A percentile compares a stretch with the other conserved stretches of the same genome.
These are phyloP conservation scores for Hibiscus tridactylites DNA, from an alignment of 345 rosid species.

Conservation along the genomic window DNA sequence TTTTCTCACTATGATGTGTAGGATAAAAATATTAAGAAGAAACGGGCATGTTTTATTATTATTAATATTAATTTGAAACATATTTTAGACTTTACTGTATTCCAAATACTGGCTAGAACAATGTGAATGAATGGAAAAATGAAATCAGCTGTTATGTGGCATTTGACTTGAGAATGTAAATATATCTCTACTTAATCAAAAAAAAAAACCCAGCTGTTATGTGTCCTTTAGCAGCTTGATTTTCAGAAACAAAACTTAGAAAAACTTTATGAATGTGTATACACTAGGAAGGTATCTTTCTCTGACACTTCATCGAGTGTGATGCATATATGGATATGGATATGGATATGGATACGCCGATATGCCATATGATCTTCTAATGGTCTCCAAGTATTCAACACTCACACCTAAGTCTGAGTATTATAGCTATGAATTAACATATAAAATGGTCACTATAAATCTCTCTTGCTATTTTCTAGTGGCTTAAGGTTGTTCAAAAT, in stretches of 20 bases:
- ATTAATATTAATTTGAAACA: not conserved
- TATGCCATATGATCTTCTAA: not conserved
- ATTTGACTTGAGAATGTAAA: too few species aligned
- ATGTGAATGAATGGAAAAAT: not conserved
- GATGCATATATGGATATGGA: too few species aligned
- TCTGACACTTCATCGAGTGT: not conserved
- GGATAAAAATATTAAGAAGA: not conserved
- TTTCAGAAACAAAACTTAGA: not conserved
- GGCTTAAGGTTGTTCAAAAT: conserved; percentile 1
- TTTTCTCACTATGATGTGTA: not conserved
- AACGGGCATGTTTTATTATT: not conserved
- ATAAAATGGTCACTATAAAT: not conserved
- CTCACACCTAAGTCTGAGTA: not conserved
- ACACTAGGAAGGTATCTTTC: not conserved
- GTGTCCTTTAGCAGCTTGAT: not conserved
- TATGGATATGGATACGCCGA: not conserved
- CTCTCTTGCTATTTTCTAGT: not conserved
- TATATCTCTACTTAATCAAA: too few species aligned
- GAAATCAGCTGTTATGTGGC: not conserved
- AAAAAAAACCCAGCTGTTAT: not conserved
- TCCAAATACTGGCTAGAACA: not conserved
- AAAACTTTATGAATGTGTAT: not conserved
- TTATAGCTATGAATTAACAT: not conserved
- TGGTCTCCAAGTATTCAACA: not conserved
- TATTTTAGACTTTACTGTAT: not conserved